Evolutionary conservation across 352 stramenopile genomes (phyloP).

Genomic region (Globisporangium sylvaticum): DNA sequence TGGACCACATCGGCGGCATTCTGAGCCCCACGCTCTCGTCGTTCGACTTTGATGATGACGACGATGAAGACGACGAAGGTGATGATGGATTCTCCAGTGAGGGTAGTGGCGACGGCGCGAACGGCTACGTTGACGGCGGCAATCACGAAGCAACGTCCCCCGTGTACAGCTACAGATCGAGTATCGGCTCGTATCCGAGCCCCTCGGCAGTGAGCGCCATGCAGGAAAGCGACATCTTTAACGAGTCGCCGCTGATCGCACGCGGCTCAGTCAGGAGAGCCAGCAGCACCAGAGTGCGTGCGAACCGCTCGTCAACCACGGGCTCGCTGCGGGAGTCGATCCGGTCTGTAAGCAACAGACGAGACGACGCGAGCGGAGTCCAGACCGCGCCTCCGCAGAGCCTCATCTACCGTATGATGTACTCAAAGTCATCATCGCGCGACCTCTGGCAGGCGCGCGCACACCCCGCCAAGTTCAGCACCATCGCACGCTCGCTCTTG

Average conservation of each 20-base stretch:
- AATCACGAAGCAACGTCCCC: not conserved
- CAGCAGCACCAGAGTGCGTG: constrained; percentile 24
- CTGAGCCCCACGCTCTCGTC: constrained; percentile 81
- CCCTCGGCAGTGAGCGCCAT: not conserved
- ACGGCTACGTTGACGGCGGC: not conserved
- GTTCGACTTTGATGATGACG: constrained; percentile 82
- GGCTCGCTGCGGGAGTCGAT: constrained; percentile 23
- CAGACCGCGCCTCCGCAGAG: constrained; percentile 39
- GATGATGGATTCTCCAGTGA: constrained; percentile 6
- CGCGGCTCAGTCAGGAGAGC: constrained; percentile 29
- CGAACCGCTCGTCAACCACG: constrained; percentile 55
- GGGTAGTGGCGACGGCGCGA: not conserved
- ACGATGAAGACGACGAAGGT: constrained; percentile 19
- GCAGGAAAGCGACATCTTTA: not conserved
- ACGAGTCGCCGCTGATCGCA: constrained; percentile 15
- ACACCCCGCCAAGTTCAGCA: constrained; percentile 46
- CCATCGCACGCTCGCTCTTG: constrained; percentile 65
- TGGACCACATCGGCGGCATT: constrained; percentile 55
- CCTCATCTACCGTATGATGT: constrained; percentile 77
- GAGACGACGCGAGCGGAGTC: constrained; percentile 2
- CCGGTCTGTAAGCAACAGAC: not conserved
- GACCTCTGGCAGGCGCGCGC: constrained; percentile 61
- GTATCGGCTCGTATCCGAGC: constrained; percentile 3
- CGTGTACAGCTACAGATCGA: constrained; percentile 5
- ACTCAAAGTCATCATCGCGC: constrained; percentile 53